A percentile compares a stretch with the other conserved stretches of the same genome.
phyloP scores from a whole-genome alignment of 441 rosid genomes.

The Gossypium davidsonii region DNA sequence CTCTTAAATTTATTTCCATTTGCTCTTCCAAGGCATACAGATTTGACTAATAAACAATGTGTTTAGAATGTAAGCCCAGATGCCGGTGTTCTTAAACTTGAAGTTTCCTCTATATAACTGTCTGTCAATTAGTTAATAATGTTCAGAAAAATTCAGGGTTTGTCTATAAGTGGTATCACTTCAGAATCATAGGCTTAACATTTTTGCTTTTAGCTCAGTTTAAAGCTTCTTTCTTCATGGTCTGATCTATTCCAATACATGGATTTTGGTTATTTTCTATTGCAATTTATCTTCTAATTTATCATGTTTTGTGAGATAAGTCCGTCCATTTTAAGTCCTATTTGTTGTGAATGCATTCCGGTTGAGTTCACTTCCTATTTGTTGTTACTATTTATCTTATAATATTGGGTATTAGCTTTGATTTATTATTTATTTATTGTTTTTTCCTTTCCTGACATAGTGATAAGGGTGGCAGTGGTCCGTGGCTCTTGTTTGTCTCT shows the following conservation, averaged over 20 bases:
- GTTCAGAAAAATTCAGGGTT: neutral
- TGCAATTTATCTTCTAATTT: neutral
- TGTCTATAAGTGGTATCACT: neutral
- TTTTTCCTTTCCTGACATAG: slow-evolving; percentile 21
- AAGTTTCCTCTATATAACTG: neutral
- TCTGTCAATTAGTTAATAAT: neutral
- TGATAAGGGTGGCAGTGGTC: slow-evolving; percentile 49
- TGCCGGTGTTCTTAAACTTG: neutral
- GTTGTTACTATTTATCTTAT: neutral
- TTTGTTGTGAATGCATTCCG: neutral
- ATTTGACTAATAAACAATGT: neutral
- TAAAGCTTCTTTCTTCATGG: neutral
- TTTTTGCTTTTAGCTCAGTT: slow-evolving; percentile 1
- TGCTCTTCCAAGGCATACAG: neutral
- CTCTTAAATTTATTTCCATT: neutral
- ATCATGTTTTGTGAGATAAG: neutral
- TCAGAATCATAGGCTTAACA: neutral
- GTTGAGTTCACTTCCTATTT: neutral
- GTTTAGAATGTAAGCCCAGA: neutral
- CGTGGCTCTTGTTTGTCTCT: slow-evolving; percentile 83
- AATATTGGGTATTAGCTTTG: neutral
- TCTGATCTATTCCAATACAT: neutral
- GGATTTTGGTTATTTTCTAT: neutral
- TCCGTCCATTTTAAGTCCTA: neutral
- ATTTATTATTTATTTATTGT: neutral